Percentiles rank a stretch among this genome's conserved stretches.
Conservation (phyloP, 805 yeast genomes). For the Myxozyma melibiosi region DNA sequence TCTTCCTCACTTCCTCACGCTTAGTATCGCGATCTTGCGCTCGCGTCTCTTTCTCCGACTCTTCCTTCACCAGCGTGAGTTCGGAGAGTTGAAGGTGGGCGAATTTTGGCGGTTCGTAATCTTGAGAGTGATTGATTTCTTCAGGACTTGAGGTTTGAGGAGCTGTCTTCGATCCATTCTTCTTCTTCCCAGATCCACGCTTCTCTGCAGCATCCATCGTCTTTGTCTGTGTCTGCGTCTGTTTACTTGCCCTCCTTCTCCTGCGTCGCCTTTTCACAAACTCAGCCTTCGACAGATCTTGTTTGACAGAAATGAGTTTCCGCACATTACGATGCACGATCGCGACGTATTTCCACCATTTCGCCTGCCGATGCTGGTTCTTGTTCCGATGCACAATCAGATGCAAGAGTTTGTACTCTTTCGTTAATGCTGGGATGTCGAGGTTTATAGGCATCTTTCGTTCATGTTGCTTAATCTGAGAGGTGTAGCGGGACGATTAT, state of each 20-base stretch:
- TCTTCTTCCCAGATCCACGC: background rate
- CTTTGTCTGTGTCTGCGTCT: background rate
- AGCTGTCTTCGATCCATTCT: too few species aligned
- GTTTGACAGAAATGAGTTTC: conserved; percentile 1
- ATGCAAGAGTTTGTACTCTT: conserved; percentile 63
- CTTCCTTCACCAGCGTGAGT: too few species aligned
- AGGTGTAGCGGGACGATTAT: background rate
- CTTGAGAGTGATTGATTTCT: too few species aligned
- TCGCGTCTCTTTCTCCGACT: too few species aligned
- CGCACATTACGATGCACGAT: conserved; percentile 56
- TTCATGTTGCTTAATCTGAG: too few species aligned
- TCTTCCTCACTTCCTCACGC: too few species aligned
- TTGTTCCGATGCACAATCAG: conserved; percentile 68
- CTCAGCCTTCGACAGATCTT: background rate
- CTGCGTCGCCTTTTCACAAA: background rate
- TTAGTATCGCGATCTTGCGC: too few species aligned
- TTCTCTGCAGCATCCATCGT: background rate
- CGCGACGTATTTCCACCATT: conserved; percentile 76
- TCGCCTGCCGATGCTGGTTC: conserved; percentile 72
- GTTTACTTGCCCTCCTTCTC: background rate
- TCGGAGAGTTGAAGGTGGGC: too few species aligned
- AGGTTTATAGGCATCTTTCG: background rate
- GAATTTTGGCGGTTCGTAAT: too few species aligned
- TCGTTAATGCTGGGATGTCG: conserved; percentile 36
- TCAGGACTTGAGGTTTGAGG: too few species aligned